These are phyloP conservation scores for Abrus pulchellus DNA, from an alignment of 306 rosid genomes.

Conservation along the genomic window DNA sequence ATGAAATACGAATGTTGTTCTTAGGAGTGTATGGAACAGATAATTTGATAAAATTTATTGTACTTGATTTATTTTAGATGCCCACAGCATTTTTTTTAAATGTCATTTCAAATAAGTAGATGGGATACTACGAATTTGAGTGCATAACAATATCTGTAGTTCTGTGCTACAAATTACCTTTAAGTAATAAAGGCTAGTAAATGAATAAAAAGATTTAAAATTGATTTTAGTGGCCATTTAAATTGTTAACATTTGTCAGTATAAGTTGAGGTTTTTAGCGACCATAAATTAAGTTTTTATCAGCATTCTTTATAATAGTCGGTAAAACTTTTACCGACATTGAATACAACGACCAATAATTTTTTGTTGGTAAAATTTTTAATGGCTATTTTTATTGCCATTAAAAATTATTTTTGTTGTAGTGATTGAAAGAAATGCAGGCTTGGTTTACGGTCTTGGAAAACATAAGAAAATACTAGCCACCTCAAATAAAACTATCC, in stretches of 20 bases:
- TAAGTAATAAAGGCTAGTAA: too few species aligned
- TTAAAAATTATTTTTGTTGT: not conserved
- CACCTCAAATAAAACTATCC: not conserved
- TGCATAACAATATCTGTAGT: not conserved
- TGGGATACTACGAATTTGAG: not conserved
- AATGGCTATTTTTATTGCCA: not conserved
- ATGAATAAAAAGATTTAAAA: too few species aligned
- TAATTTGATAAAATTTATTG: not conserved
- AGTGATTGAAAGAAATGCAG: too few species aligned
- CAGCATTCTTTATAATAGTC: too few species aligned
- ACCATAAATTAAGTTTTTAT: too few species aligned
- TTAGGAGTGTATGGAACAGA: not conserved
- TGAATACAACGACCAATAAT: too few species aligned
- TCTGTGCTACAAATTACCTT: not conserved
- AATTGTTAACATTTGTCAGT: too few species aligned
- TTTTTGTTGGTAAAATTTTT: too few species aligned
- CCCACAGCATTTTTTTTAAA: not conserved
- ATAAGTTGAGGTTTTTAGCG: too few species aligned
- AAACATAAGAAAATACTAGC: not conserved
- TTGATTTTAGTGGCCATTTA: too few species aligned
- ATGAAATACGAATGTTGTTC: slow-evolving; percentile 24
- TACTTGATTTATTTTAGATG: not conserved
- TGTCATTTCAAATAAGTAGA: not conserved
- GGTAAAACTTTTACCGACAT: too few species aligned
- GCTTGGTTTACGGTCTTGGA: too few species aligned